phyloP scores from a whole-genome alignment of 345 rosid species.

The Euphorbia lathyris region DNA sequence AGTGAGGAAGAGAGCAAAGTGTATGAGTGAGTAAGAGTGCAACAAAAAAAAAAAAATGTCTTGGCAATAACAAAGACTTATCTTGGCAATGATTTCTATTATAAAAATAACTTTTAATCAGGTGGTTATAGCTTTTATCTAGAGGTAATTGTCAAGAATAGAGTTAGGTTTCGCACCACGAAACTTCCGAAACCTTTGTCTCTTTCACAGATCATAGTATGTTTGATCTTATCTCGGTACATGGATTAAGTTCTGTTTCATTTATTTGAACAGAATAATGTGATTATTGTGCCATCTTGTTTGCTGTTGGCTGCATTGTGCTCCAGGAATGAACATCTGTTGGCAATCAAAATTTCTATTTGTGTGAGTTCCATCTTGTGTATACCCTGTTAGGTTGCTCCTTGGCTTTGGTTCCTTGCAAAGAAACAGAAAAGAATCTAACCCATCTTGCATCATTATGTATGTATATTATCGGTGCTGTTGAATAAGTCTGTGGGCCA shows the following conservation, averaged over 20 bases:
- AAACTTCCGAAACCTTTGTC: too few relatives aligned
- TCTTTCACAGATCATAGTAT: neutral
- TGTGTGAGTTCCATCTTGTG: neutral
- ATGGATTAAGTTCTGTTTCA: neutral
- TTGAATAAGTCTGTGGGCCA: neutral
- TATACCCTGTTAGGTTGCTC: constrained; percentile 1
- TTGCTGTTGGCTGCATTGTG: neutral
- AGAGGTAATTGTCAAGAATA: too few relatives aligned
- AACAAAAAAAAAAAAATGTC: too few relatives aligned
- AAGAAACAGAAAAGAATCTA: neutral
- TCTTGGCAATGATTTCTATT: too few relatives aligned
- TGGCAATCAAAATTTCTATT: neutral
- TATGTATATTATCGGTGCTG: neutral
- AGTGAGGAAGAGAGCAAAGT: too few relatives aligned
- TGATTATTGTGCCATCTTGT: neutral
- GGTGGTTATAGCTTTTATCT: too few relatives aligned
- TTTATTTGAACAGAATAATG: neutral
- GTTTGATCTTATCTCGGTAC: neutral
- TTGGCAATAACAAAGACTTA: too few relatives aligned
- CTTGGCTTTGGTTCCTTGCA: neutral
- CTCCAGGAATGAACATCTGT: neutral
- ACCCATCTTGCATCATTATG: neutral
- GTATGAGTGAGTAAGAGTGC: too few relatives aligned
- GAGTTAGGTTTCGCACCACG: too few relatives aligned
- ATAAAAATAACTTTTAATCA: too few relatives aligned